Conservation (phyloP, 495 filamentous ascomycete species). For the Penicillium salamii region DNA sequence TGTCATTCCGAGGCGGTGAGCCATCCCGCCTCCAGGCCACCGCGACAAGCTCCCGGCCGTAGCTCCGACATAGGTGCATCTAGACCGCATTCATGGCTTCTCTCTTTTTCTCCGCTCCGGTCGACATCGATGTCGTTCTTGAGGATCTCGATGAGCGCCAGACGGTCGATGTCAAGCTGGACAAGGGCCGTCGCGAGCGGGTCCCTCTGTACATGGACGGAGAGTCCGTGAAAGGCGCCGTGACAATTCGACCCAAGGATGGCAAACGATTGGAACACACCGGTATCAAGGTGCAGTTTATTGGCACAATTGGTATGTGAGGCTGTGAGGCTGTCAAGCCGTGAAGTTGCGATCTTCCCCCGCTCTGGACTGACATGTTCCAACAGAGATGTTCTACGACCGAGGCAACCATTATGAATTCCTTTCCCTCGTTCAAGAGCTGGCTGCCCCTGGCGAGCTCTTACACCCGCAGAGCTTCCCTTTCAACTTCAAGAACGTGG, state of each 20-base stretch:
- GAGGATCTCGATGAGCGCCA: conserved; percentile 90
- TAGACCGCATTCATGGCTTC: conserved; percentile 65
- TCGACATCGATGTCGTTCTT: conserved; percentile 98
- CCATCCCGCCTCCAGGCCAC: conserved; percentile 7
- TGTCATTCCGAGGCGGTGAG: neutral
- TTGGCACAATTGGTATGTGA: conserved; percentile 86
- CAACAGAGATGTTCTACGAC: conserved; percentile 96
- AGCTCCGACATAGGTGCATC: conserved; percentile 5
- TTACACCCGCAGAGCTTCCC: conserved; percentile 98
- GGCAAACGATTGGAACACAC: conserved; percentile 97
- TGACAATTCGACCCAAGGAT: conserved; percentile 96
- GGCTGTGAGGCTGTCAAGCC: neutral
- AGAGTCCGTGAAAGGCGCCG: conserved; percentile 93
- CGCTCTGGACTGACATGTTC: neutral
- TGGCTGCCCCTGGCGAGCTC: conserved; percentile 93
- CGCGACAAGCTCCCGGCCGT: conserved; percentile 8
- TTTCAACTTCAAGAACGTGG: conserved; percentile 99
- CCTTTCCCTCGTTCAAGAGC: conserved; percentile 89
- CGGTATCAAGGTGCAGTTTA: conserved; percentile 99
- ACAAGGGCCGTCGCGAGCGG: conserved; percentile 96
- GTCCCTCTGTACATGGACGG: conserved; percentile 96
- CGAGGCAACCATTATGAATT: conserved; percentile 99
- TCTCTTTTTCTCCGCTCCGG: conserved; percentile 95
- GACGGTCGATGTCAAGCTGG: conserved; percentile 95
- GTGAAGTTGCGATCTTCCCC: too few relatives aligned